Base-by-base conservation (phyloP, 306 rosid genomes). In the Citrullus colocynthis region DNA sequence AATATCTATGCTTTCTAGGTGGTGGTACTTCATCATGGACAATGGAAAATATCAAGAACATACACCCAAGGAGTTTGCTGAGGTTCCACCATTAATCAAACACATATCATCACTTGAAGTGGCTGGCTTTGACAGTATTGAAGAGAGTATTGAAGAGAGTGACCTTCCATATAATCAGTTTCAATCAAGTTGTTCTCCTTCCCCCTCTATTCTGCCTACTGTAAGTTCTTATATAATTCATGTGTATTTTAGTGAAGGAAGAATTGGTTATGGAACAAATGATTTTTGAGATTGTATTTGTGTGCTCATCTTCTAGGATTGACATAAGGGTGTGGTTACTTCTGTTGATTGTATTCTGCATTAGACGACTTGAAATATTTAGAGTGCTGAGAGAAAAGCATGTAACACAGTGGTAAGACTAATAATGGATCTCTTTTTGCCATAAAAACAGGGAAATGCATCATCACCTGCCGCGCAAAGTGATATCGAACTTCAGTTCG, bases 11-110 rank as follows among this genome's bases (percentile, higher is more conserved):
- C 30, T n/a, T 52, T 51, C 62, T 52, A 74, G 78, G 78, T 52
- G 61, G 17, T 60, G 67, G 37, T 41, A 16, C 28, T 41, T 44
- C 58, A 18, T 49, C 61, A 78, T 78, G 80, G 80, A 78, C 34
- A 60, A 63, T 28, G 49, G 74, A 39, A 62, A 63, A 12, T 44
- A 28, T 78, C 34, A 60, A 48, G 88, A 72, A 64, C 49, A 74
- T 24, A 48, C 14, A 37, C 82, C 66, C 49, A 80, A 75, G 76
- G 84, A 52, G 12, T 64, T 78, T 18, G 61, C 85, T 57, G 87
- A 82, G 77, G 79, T 81, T 81, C 98, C 98, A 82, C 28, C 91
- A 77, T 85, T 88, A 11, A 86, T 91, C 39, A 80, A 72, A 75
- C 74, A 71, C 74, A 86, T 93, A 80, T 82, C 92, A 61, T 77